Evolutionary conservation across 2,329 filamentous ascomycete species (phyloP).

Genomic region (Talaromyces marneffei): DNA sequence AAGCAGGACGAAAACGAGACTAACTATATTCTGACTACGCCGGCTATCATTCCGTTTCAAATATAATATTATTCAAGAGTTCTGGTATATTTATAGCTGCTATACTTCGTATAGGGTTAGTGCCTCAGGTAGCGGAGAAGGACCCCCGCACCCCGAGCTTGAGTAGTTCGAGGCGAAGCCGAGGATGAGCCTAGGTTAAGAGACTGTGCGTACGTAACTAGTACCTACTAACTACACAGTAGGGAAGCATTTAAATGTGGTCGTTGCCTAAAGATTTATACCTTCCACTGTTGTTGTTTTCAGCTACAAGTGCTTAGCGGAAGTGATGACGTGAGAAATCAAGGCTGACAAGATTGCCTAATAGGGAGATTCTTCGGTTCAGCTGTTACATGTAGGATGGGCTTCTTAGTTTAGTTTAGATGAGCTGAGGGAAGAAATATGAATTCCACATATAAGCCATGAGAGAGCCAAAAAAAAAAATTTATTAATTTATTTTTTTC

Average conservation of each 20-base stretch:
- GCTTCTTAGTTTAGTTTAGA: not conserved
- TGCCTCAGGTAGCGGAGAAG: not conserved
- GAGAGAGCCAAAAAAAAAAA: not conserved
- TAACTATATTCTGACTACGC: not conserved
- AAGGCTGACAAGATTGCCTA: not conserved
- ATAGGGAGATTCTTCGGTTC: not conserved
- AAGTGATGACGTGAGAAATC: not conserved
- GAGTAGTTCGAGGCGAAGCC: not conserved
- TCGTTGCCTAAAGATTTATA: too few species aligned
- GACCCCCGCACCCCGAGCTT: not conserved
- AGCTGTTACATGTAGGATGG: not conserved
- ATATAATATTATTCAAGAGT: too few species aligned
- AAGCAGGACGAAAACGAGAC: not conserved
- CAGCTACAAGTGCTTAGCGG: not conserved
- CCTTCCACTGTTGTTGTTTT: too few species aligned
- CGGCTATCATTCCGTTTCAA: not conserved
- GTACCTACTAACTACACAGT: too few species aligned
- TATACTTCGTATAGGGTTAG: not conserved
- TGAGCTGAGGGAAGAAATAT: not conserved
- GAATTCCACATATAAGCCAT: not conserved
- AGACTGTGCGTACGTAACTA: too few species aligned
- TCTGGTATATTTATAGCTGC: too few species aligned
- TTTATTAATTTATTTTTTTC: not conserved
- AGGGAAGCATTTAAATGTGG: too few species aligned
- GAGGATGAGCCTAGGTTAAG: too few species aligned